Base-by-base conservation (phyloP, 768 basidiomycete species). In the Tricholoma flavovirens region DNA sequence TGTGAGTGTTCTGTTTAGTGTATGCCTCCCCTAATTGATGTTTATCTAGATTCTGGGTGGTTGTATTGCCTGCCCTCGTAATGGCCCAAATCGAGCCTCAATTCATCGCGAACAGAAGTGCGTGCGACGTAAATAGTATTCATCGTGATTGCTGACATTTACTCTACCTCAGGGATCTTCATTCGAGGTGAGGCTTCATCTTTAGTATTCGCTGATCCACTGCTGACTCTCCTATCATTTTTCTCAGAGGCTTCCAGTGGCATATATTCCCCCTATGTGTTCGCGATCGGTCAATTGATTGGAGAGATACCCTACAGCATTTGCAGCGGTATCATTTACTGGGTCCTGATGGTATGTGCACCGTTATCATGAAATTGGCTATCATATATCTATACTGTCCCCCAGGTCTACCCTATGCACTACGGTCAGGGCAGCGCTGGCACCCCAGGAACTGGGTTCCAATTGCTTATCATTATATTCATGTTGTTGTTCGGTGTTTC, bases 221-320 rank as follows among this genome's bases (percentile, higher is more conserved):
- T n/a, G 1, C 15, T 21, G 35, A 30, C 24, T 30, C 33, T 9
- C 32, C 45, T 12, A 38, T 51, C 2, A 10, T 36, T 4, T 17
- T 52, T 10, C 50, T 7, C 64, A 77, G 91, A 93, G 72, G 79
- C 88, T 0, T 88, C 86, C 2, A 89, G 88, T 71, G 82, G 88
- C 57, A 93, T 94, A 64, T 94, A 94, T 70, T 88, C 86, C 0
- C 86, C 90, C 0, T 85, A 84, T 56, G 89, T 92, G 19, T 95
- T 95, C 66, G 88, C 91, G 29, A 78, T 90, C 32, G 83, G 86
- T 2, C 93, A 94, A 65, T 75, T 94, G 22, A 66, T 90, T 12
- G 86, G 90, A 42, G 92, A 96, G 69, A 78, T 89, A 54, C 93
- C 91, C 0, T 88, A 86, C 69, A 85, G 80, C 49, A 66, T 88